phyloP scores from a whole-genome alignment of 2,329 filamentous ascomycete species.

The Neoscytalidium dimidiatum region DNA sequence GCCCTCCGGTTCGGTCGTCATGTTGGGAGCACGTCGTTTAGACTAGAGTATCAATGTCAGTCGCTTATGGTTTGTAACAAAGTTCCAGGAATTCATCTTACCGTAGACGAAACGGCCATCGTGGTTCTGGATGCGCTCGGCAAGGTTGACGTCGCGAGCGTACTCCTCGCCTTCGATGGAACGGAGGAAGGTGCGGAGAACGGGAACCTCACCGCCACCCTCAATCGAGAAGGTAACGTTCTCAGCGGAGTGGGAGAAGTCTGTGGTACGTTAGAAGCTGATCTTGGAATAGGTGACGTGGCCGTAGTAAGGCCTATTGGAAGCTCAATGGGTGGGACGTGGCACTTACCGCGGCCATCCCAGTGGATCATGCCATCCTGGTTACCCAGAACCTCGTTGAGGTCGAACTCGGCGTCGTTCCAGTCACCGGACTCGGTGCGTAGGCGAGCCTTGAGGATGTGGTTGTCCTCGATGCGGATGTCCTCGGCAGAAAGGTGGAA shows the following conservation, averaged over 20 bases:
- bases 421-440: slow-evolving; percentile 45
- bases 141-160: slow-evolving; percentile 55
- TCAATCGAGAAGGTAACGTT: slow-evolving; percentile 53
- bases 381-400: slow-evolving; percentile 56
- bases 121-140: slow-evolving; percentile 57
- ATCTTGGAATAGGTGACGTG: neutral
- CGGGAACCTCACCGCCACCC: slow-evolving; percentile 51
- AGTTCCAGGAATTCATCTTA: slow-evolving; percentile 22
- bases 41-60: neutral
- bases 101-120: slow-evolving; percentile 49
- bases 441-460: slow-evolving; percentile 51
- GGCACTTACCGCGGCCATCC: neutral
- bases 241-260: slow-evolving; percentile 51
- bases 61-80: neutral
- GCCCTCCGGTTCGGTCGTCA: slow-evolving; percentile 1
- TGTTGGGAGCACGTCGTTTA: slow-evolving; percentile 9
- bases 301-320: too few relatives aligned
- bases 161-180: slow-evolving; percentile 46
- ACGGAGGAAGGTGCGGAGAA: slow-evolving; percentile 55
- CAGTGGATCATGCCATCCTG: slow-evolving; percentile 40
- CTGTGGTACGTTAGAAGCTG: neutral
- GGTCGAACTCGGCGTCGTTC: slow-evolving; percentile 49
- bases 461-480: slow-evolving; percentile 53
- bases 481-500: slow-evolving; percentile 54
- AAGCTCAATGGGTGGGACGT: too few relatives aligned